Evolutionary conservation across 768 basidiomycete genomes (phyloP), one percentile per base, ranked within the genome.

Genomic region (Russula lepida): DNA sequence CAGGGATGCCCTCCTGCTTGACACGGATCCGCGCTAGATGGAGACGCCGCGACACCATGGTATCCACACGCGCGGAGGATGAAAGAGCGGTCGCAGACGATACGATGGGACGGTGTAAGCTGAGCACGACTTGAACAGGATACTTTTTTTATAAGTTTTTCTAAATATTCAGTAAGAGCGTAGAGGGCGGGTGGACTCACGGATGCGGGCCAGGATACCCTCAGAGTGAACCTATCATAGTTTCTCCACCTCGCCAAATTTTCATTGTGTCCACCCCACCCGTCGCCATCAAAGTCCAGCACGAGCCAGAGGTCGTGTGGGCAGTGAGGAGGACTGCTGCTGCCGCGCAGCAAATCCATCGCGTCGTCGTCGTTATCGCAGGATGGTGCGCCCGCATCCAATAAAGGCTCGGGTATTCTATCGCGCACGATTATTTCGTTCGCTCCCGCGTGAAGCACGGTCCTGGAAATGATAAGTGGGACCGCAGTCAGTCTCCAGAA

Each of bases 11-110:
- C 3, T 77, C 75, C 69, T 82, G 73, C 1, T 81, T 74, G 33
- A 78, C 70, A 28, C 81, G 81, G 41, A 88, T 75, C 15, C 83
- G 81, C 8, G 84, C 87, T 64, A 82, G 85, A 65, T 77, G 77
- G 8, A 70, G 66, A 47, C 81, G 79, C 25, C 21, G 43, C 8
- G 21, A 21, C 1, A 21, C 3, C 43, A 21, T 44, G n/a, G n/a
- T 12, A 21, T 77, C 78, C 44, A 54, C 57, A 53, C 54, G 23
- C 25, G 9, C 54, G 12, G 59, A 49, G 15, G 54, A 6, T 37
- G 35, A 35, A 35, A 15, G 35, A 5, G 46, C 12, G 13, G 23
- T 15, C 12, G 21, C 39, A 15, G 48, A 28, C 8, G 41, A 3
- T 21, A 28, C 0, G n/a, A 28, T 11, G 1, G 52, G 56, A 46